Evolutionary conservation across 1,139 yeast genomes (phyloP).

Genomic region (Zhuliangozyma blackwelliae): DNA sequence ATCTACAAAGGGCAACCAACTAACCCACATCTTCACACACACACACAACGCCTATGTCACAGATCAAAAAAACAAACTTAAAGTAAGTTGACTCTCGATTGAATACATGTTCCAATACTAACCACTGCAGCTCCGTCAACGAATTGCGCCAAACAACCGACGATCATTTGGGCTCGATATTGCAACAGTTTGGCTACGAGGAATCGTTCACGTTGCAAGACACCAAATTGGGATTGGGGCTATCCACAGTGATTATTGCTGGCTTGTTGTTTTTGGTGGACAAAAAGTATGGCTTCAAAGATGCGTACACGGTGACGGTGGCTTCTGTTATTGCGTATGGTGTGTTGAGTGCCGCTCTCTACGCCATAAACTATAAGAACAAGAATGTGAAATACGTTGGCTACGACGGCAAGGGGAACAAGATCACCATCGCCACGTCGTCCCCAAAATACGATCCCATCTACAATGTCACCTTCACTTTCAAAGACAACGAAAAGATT

Average conservation of each 20-base stretch:
- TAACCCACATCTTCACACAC: too few species aligned
- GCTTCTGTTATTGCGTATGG: conserved; percentile 51
- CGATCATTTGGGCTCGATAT: conserved; percentile 41
- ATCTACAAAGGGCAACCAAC: too few species aligned
- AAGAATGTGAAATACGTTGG: conserved; percentile 64
- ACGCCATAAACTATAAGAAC: conserved; percentile 39
- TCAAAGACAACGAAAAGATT: conserved; percentile 18
- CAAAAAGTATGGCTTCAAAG: conserved; percentile 49
- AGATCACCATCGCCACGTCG: conserved; percentile 34
- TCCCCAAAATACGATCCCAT: conserved; percentile 43
- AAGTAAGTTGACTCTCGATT: conserved; percentile 18
- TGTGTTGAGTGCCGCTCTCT: conserved; percentile 44
- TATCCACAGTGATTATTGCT: conserved; percentile 60
- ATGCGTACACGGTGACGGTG: conserved; percentile 29
- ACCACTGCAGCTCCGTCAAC: conserved; percentile 32
- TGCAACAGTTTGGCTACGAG: conserved; percentile 56
- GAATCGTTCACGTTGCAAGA: conserved; percentile 60
- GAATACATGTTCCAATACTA: background rate
- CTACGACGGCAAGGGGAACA: conserved; percentile 26
- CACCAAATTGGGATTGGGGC: conserved; percentile 65
- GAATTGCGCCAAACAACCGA: conserved; percentile 50
- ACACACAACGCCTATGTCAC: conserved; percentile 12
- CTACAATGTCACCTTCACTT: conserved; percentile 30
- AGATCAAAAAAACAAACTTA: conserved; percentile 25
- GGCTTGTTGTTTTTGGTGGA: conserved; percentile 65